Percentiles rank a stretch among this genome's conserved stretches.
Conservation (phyloP, 1,284 basidiomycete species). For the Moesziomyces sp. region DNA sequence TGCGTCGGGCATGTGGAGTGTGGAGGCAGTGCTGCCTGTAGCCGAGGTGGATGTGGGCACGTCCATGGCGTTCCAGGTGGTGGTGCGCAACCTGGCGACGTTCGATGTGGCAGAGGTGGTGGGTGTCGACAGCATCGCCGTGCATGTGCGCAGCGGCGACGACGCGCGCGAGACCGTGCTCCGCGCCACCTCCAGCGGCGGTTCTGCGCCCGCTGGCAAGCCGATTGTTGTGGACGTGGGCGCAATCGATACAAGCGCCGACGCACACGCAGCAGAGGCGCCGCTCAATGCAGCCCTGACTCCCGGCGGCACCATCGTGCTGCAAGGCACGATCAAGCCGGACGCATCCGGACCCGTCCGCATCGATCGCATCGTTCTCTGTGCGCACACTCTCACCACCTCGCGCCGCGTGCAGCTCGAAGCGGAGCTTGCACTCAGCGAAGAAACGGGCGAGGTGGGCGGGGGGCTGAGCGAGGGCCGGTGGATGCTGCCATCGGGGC, state of each 20-base stretch:
- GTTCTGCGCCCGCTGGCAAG: not conserved
- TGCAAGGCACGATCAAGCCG: constrained; percentile 9
- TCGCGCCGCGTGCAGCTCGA: no score
- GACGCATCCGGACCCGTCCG: no score
- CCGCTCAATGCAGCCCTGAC: constrained; percentile 4
- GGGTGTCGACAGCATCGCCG: not conserved
- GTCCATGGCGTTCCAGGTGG: constrained; percentile 17
- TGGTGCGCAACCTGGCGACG: constrained; percentile 10
- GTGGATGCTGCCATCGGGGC: constrained; percentile 15
- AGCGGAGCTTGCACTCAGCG: no score
- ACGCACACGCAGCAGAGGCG: not conserved
- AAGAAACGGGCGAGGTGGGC: not conserved
- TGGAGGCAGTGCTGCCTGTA: constrained; percentile 11
- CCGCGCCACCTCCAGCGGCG: constrained; percentile 2
- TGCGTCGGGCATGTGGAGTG: constrained; percentile 2
- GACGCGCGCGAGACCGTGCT: not conserved
- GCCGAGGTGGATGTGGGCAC: constrained; percentile 18
- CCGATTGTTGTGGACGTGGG: constrained; percentile 18
- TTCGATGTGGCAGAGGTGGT: constrained; percentile 12
- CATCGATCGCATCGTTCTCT: no score
- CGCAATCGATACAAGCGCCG: not conserved
- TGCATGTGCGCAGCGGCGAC: constrained; percentile 13
- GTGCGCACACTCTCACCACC: no score
- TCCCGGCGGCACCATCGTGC: not conserved
- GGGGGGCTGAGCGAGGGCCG: not conserved